Percentiles rank a stretch among this genome's conserved stretches.
Evolutionary conservation across 371 early-diverging fungal species (phyloP).

Genomic region (Mortierella sp.): DNA sequence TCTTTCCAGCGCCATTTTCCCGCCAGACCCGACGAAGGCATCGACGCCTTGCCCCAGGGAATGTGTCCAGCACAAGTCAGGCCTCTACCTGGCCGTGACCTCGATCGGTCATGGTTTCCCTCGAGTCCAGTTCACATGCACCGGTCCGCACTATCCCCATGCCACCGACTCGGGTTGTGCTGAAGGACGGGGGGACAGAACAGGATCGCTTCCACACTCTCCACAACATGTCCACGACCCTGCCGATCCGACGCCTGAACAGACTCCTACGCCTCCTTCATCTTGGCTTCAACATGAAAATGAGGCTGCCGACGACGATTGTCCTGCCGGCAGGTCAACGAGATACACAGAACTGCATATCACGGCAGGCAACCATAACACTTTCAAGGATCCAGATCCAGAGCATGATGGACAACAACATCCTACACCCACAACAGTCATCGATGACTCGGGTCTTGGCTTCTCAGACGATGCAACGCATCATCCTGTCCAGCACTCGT

Average conservation of each 20-base stretch:
- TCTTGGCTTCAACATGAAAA: too few relatives aligned
- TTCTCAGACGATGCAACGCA: neutral
- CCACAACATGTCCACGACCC: slow-evolving; percentile 12
- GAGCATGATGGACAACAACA: too few relatives aligned
- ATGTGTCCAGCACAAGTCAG: slow-evolving; percentile 28
- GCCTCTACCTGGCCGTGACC: slow-evolving; percentile 31
- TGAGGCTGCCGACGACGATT: too few relatives aligned
- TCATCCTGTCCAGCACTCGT: neutral
- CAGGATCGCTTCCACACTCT: neutral
- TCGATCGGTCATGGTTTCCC: slow-evolving; percentile 39
- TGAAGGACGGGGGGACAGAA: slow-evolving; percentile 1
- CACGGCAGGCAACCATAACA: too few relatives aligned
- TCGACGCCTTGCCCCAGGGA: slow-evolving; percentile 13
- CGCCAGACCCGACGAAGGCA: neutral
- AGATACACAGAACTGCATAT: slow-evolving; percentile 13
- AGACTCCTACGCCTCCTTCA: slow-evolving; percentile 3
- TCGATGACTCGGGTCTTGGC: neutral
- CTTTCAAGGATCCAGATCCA: too few relatives aligned
- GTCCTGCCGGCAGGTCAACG: neutral
- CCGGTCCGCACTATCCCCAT: slow-evolving; percentile 6
- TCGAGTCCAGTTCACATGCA: slow-evolving; percentile 39
- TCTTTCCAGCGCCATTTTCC: neutral
- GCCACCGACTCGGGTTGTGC: neutral
- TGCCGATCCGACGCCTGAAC: slow-evolving; percentile 35
- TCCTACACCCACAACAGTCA: neutral